These are phyloP conservation scores for Achaetomiella virescens DNA, from an alignment of 495 filamentous ascomycete genomes.

Conservation along the genomic window DNA sequence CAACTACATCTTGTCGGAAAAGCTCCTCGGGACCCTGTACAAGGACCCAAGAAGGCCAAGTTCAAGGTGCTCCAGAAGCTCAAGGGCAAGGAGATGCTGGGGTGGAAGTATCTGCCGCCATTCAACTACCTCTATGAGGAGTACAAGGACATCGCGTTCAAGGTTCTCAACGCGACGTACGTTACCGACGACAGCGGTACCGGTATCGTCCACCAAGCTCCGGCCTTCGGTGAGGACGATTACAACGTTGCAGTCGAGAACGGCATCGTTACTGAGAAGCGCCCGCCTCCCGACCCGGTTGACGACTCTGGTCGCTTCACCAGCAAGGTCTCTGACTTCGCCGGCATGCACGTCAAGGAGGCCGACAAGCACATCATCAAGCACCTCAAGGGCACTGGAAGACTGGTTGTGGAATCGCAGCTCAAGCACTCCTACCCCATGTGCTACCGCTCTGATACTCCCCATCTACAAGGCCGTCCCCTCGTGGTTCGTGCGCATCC, in stretches of 20 bases:
- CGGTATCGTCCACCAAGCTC: constrained; percentile 92
- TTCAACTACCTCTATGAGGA: constrained; percentile 93
- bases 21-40: constrained; percentile 77
- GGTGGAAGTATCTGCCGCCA: constrained; percentile 86
- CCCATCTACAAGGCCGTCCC: constrained; percentile 95
- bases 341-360: constrained; percentile 84
- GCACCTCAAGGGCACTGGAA: constrained; percentile 70
- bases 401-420: constrained; percentile 82
- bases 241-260: constrained; percentile 74
- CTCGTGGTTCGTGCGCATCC: constrained; percentile 90
- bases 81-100: constrained; percentile 81
- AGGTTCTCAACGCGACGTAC: constrained; percentile 78
- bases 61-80: constrained; percentile 79
- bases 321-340: constrained; percentile 73
- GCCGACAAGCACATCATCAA: constrained; percentile 96
- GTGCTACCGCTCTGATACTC: constrained; percentile 93
- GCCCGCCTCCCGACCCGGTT: constrained; percentile 83
- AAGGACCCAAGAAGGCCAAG: constrained; percentile 98
- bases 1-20: constrained; percentile 83
- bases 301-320: constrained; percentile 80
- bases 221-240: constrained; percentile 95
- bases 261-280: constrained; percentile 71
- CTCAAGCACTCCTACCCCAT: constrained; percentile 92
- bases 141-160: constrained; percentile 93
- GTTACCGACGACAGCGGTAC: constrained; percentile 91